phyloP scores from a whole-genome alignment of 495 filamentous ascomycete genomes.

The Penicillium steckii region DNA sequence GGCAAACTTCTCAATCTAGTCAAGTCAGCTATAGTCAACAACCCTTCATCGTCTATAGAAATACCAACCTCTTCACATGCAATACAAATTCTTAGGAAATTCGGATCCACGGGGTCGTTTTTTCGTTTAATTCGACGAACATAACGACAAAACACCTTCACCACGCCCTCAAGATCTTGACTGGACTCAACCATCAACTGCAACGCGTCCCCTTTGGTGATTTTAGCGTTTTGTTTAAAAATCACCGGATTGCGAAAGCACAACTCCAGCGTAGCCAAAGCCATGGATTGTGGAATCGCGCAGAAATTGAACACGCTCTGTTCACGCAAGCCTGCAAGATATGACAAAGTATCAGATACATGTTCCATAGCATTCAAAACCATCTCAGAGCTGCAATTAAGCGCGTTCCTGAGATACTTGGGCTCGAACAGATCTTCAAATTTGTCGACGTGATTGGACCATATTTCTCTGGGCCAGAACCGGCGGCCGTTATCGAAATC shows the following conservation, averaged over 20 bases:
- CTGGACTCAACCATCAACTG: slow-evolving; percentile 87
- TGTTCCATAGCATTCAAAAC: slow-evolving; percentile 83
- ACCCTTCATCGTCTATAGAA: background rate
- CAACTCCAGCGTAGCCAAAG: slow-evolving; percentile 86
- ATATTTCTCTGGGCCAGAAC: slow-evolving; percentile 95
- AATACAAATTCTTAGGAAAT: slow-evolving; percentile 88
- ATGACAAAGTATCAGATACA: slow-evolving; percentile 90
- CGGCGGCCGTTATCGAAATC: slow-evolving; percentile 81
- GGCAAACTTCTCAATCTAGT: background rate
- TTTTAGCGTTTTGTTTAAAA: slow-evolving; percentile 88
- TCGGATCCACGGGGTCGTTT: slow-evolving; percentile 90
- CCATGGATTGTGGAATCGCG: slow-evolving; percentile 96
- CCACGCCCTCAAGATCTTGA: slow-evolving; percentile 78
- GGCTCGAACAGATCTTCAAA: slow-evolving; percentile 89
- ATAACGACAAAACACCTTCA: slow-evolving; percentile 74
- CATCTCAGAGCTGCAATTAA: slow-evolving; percentile 94
- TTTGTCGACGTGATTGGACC: slow-evolving; percentile 86
- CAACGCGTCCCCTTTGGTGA: slow-evolving; percentile 93
- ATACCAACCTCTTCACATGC: slow-evolving; percentile 75
- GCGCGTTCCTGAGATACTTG: slow-evolving; percentile 72
- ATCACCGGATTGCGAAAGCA: slow-evolving; percentile 90
- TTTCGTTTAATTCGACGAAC: slow-evolving; percentile 83
- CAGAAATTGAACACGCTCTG: slow-evolving; percentile 99
- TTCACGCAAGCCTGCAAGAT: slow-evolving; percentile 92
- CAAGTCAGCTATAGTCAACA: background rate